Conservation (phyloP, 805 yeast species). For the Ogataea chonburiensis region DNA sequence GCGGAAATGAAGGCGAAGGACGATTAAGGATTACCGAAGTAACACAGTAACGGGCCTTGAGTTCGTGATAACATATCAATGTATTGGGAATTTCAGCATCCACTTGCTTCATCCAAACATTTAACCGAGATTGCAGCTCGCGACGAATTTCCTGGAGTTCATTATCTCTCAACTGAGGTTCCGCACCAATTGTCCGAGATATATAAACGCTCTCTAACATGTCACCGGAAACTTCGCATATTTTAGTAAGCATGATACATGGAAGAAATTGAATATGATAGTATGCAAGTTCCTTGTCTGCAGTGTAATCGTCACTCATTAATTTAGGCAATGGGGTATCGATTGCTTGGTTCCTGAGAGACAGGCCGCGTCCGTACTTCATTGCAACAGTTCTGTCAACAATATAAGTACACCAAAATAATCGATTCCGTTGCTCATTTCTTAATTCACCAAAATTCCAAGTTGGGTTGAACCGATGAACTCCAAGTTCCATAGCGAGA, state of each 20-base stretch:
- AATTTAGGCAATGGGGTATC: slow-evolving; percentile 27
- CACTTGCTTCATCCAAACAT: slow-evolving; percentile 23
- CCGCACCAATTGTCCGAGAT: slow-evolving; percentile 23
- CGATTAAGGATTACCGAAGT: slow-evolving; percentile 22
- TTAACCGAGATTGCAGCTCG: slow-evolving; percentile 16
- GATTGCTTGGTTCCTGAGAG: slow-evolving; percentile 27
- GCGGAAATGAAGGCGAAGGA: slow-evolving; percentile 27
- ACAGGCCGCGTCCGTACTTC: slow-evolving; percentile 28
- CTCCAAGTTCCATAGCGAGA: slow-evolving; percentile 30
- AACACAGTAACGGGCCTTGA: slow-evolving; percentile 23
- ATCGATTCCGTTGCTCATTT: slow-evolving; percentile 26
- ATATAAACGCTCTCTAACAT: slow-evolving; percentile 28
- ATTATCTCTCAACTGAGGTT: slow-evolving; percentile 21
- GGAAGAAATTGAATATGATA: slow-evolving; percentile 23
- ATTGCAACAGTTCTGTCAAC: slow-evolving; percentile 28
- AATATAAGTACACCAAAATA: slow-evolving; percentile 28
- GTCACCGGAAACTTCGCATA: slow-evolving; percentile 25
- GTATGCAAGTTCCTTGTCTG: slow-evolving; percentile 13
- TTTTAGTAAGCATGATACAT: slow-evolving; percentile 18
- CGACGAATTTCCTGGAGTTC: slow-evolving; percentile 14
- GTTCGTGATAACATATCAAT: slow-evolving; percentile 20
- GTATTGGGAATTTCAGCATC: slow-evolving; percentile 19
- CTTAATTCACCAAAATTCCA: slow-evolving; percentile 27
- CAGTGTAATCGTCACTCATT: slow-evolving; percentile 19
- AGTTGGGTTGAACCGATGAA: slow-evolving; percentile 27